phyloP scores from a whole-genome alignment of 441 rosid species.

The Geranium incanum region DNA sequence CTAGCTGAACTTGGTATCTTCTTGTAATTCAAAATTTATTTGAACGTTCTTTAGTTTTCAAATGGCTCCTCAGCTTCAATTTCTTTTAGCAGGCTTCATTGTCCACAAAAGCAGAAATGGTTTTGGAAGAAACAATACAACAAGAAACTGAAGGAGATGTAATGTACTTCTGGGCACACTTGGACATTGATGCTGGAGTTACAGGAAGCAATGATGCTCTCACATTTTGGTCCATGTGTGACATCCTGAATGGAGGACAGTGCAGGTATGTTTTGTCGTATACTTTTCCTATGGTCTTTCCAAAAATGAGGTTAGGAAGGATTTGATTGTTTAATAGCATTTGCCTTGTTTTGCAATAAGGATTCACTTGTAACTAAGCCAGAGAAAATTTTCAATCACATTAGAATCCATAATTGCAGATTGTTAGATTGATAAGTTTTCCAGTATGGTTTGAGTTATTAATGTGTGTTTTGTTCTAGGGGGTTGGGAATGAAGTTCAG shows the following conservation, averaged over 20 bases:
- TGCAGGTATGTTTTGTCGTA: conserved; percentile 56
- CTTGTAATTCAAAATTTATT: conserved; percentile 11
- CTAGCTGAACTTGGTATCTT: conserved; percentile 11
- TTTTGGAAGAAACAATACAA: conserved; percentile 60
- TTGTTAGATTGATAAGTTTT: not conserved
- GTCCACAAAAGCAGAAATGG: conserved; percentile 65
- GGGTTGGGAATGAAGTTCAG: not conserved
- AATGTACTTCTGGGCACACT: conserved; percentile 79
- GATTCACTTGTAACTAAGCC: not conserved
- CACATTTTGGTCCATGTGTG: conserved; percentile 94
- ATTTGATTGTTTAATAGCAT: not conserved
- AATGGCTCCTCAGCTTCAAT: conserved; percentile 16
- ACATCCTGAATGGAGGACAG: conserved; percentile 75
- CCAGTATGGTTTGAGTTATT: not conserved
- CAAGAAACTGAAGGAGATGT: conserved; percentile 60
- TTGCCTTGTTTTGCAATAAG: not conserved
- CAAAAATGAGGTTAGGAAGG: not conserved
- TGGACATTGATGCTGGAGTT: conserved; percentile 51
- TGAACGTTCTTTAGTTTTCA: conserved; percentile 7
- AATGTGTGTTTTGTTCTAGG: not conserved
- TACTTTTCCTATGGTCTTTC: conserved; percentile 1
- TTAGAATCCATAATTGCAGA: not conserved
- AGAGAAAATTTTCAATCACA: conserved; percentile 9
- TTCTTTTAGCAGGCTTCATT: conserved; percentile 65
- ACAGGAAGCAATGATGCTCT: conserved; percentile 40